phyloP scores from a whole-genome alignment of 805 yeast genomes.

The Saccharomycopsis fermentans region DNA sequence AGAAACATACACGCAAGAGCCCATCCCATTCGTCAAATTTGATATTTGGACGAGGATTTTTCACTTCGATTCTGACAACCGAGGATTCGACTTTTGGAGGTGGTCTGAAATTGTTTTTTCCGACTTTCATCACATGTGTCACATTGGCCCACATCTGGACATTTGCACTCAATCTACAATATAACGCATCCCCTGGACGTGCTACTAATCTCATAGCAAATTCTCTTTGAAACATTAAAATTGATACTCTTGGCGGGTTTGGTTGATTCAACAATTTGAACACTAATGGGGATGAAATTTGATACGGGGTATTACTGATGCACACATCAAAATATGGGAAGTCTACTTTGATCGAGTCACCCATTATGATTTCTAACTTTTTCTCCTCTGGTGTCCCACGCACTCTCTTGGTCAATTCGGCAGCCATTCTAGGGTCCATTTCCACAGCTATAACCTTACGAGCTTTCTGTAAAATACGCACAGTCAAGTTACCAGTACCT shows the following conservation, averaged over 20 bases:
- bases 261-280: slow-evolving; percentile 87
- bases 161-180: slow-evolving; percentile 89
- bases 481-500: slow-evolving; percentile 97
- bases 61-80: slow-evolving; percentile 88
- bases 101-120: slow-evolving; percentile 91
- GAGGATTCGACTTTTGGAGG: slow-evolving; percentile 98
- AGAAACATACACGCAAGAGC: slow-evolving; percentile 78
- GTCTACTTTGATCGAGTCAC: slow-evolving; percentile 94
- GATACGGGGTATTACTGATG: slow-evolving; percentile 95
- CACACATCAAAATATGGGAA: slow-evolving; percentile 92
- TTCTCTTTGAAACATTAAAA: slow-evolving; percentile 96
- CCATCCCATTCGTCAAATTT: slow-evolving; percentile 98
- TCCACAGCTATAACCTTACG: slow-evolving; percentile 92
- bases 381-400: slow-evolving; percentile 93
- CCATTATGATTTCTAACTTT: slow-evolving; percentile 82
- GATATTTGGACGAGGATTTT: slow-evolving; percentile 85
- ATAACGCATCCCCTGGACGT: slow-evolving; percentile 90
- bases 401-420: slow-evolving; percentile 93
- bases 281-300: slow-evolving; percentile 92
- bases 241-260: slow-evolving; percentile 87
- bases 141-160: slow-evolving; percentile 99
- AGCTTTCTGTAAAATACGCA: slow-evolving; percentile 84
- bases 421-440: slow-evolving; percentile 99
- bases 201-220: slow-evolving; percentile 90
- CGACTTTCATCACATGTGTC: slow-evolving; percentile 96